These are phyloP conservation scores for Lathyrus aphaca DNA, from an alignment of 306 rosid genomes.

Conservation along the genomic window DNA sequence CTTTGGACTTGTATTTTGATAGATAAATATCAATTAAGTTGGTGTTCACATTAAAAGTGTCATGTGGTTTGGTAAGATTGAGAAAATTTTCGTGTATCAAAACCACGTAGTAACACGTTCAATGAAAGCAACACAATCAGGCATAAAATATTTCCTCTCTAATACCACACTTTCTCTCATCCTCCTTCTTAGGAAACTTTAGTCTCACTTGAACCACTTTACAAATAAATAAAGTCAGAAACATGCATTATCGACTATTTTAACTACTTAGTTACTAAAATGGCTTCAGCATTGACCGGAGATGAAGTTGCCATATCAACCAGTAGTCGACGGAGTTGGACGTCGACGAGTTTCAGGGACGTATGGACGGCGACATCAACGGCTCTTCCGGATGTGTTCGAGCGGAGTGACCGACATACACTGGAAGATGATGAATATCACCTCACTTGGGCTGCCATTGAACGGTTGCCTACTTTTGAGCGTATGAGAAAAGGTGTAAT, in stretches of 20 bases:
- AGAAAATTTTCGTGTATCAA: neutral
- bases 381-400: slow-evolving; percentile 56
- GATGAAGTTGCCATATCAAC: slow-evolving; percentile 50
- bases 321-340: slow-evolving; percentile 59
- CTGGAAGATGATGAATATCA: slow-evolving; percentile 67
- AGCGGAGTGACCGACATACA: slow-evolving; percentile 46
- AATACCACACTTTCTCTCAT: neutral
- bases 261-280: neutral
- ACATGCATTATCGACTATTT: neutral
- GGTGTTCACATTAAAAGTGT: too few relatives aligned
- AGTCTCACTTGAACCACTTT: neutral
- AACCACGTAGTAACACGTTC: slow-evolving; percentile 6
- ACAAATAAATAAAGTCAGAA: neutral
- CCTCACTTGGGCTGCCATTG: slow-evolving; percentile 82
- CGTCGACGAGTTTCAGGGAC: slow-evolving; percentile 56
- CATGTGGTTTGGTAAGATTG: neutral
- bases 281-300: slow-evolving; percentile 24
- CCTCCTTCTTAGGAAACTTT: neutral
- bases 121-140: neutral
- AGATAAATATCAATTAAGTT: neutral
- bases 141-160: neutral
- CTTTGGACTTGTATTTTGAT: too few relatives aligned
- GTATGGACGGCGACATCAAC: slow-evolving; percentile 46
- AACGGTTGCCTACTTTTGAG: slow-evolving; percentile 75
- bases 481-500: slow-evolving; percentile 70